Evolutionary conservation across 257 asterid species (phyloP), one percentile per base, ranked within the genome.

Genomic region (Hygrophila difformis): DNA sequence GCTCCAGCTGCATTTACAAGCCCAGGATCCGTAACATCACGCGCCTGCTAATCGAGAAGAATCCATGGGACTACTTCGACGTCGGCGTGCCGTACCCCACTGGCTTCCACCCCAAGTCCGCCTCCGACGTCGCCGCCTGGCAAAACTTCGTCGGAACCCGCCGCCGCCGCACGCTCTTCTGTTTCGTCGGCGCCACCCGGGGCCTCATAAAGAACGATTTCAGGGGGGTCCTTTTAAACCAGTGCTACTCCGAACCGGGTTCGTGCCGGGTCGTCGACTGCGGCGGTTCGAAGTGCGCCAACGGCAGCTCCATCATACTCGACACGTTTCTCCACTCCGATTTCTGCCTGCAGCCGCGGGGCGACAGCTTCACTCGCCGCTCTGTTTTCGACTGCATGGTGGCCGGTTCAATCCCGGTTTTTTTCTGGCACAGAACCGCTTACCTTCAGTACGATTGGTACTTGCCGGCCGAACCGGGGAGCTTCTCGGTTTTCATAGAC

Each of bases 321-420:
- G 79, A 78, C 53, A 61, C 92, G 0, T 87, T 87, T 28, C 77
- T 87, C 0, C 72, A 56, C 57, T 81, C 97, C 10, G 75, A 83
- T 6, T 87, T 87, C 56, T 87, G 95, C 47, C 59, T 87, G 54
- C 97, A 87, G 65, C 97, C 97, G 15, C 65, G 93, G 13, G 97
- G 97, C 1, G 97, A 87, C 18, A 76, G 91, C 12, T 70, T 73
- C 26, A 87, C 97, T 1, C 66, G 97, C 35, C 68, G 94, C 50
- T 84, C 95, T 3, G 70, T 75, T 4, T 87, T 87, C 8, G 97
- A 87, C 46, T 87, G 97, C 63, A 75, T 87, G 97, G 31, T 87
- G n/a, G 93, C 95, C 42, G 97, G 97, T 36, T 73, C 97, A 1
- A 68, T 84, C 3, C 95, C 97, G 57, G 88, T 84, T 18, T 87